Evolutionary conservation across 73 alveolate genomes (phyloP).

Genomic region (Tetrahymena borealis): DNA sequence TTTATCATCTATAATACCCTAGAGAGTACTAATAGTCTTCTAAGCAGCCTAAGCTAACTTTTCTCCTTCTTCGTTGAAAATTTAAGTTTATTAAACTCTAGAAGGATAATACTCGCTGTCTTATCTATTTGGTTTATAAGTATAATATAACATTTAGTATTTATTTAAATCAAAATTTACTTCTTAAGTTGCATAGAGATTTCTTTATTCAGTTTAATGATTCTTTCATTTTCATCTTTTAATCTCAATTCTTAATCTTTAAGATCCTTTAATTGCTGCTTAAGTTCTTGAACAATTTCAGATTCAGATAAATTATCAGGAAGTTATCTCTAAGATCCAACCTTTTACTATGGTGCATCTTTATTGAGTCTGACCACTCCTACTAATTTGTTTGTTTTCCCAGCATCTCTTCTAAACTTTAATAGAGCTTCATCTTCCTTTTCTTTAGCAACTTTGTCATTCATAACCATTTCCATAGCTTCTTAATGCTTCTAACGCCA

Average conservation of each 20-base stretch:
- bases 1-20: neutral
- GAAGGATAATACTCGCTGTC: neutral
- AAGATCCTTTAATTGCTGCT: neutral
- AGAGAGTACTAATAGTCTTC: neutral
- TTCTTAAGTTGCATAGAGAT: neutral
- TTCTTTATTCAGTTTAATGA: neutral
- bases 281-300: neutral
- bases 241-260: neutral
- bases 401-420: neutral
- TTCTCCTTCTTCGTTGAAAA: neutral
- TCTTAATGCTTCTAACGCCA: neutral
- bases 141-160: neutral
- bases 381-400: neutral
- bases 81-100: neutral
- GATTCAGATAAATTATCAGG: neutral
- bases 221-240: neutral
- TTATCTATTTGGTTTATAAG: neutral
- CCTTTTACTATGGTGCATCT: neutral
- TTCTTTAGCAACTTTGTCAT: neutral
- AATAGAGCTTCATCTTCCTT: neutral
- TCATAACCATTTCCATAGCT: conserved; percentile 2
- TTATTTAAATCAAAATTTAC: neutral
- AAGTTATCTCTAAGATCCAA: no score
- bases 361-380: neutral
- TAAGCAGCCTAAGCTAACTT: neutral